A percentile compares a stretch with the other conserved stretches of the same genome.
Conservation (phyloP, 1,284 basidiomycete genomes). For the Ganoderma meredithae region DNA sequence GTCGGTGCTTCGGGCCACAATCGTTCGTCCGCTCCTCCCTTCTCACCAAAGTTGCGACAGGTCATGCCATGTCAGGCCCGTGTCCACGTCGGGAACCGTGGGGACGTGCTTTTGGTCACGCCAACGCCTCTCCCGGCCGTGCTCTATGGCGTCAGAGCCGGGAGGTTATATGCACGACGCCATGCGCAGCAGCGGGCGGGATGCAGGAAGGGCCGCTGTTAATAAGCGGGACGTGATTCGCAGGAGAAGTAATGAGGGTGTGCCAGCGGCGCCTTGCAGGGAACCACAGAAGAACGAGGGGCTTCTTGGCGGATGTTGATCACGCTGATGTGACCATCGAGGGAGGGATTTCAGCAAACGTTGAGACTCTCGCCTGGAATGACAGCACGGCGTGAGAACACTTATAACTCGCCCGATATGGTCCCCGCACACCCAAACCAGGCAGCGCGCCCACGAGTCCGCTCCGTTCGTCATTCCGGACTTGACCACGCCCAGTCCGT, state of each 20-base stretch:
- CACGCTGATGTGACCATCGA: slow-evolving; percentile 35
- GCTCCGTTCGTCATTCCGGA: slow-evolving; percentile 23
- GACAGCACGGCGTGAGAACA: slow-evolving; percentile 31
- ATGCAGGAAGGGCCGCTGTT: not conserved
- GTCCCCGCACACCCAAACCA: slow-evolving; percentile 31
- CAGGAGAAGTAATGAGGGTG: slow-evolving; percentile 11
- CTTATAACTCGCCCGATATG: slow-evolving; percentile 30
- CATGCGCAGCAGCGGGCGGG: not conserved
- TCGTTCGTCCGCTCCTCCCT: slow-evolving; percentile 22
- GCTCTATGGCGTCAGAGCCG: not conserved
- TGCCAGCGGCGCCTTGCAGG: slow-evolving; percentile 23
- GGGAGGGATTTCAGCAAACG: slow-evolving; percentile 19
- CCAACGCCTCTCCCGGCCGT: not conserved
- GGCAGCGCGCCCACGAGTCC: slow-evolving; percentile 21
- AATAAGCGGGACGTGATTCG: slow-evolving; percentile 12
- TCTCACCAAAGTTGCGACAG: slow-evolving; percentile 27
- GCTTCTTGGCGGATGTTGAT: slow-evolving; percentile 24
- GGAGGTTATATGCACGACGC: not conserved
- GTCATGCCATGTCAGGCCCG: slow-evolving; percentile 21
- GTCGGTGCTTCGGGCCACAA: slow-evolving; percentile 26
- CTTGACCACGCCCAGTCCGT: slow-evolving; percentile 22
- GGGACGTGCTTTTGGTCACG: not conserved
- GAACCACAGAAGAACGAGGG: slow-evolving; percentile 10
- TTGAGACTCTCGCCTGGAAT: slow-evolving; percentile 19
- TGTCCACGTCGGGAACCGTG: not conserved